Base-by-base conservation (phyloP, 2,329 filamentous ascomycete species). In the Colletotrichum eleusines region DNA sequence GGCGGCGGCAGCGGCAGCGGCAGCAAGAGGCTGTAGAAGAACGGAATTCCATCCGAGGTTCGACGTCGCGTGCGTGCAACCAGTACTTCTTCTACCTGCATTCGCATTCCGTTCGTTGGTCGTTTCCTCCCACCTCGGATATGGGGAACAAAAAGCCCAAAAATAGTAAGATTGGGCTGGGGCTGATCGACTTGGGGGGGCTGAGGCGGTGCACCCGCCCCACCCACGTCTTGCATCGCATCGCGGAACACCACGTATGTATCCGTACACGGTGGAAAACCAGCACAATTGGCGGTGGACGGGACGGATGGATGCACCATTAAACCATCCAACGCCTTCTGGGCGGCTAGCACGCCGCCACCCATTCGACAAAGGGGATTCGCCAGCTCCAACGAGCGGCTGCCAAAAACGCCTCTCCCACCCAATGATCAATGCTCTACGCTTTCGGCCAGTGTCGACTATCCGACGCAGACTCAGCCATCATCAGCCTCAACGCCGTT, bases 101-200 rank as follows among this genome's bases (percentile, higher is more conserved):
- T 35, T n/a, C n/a, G 35, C 66, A 59, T 35, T n/a, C n/a, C 28
- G 54, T 59, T 63, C 42, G 48, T 28, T 50, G 28, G 44, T 40
- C n/a, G 40, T 44, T 57, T 42, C 18, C 64, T n/a, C 16, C 38
- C 11, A 7, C 4, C 51, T 48, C 64, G 58, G 51, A 63, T 71
- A 71, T 64, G 58, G 64, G 44, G 58, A 20, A 55, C 28, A 42
- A 23, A 16, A 38, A 6, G 20, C 28, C 71, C 71, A 69, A 73
- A 73, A 73, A 73, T 73, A 73, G 71, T 72, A 69, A 73, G 38
- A 73, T 73, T 71, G 55, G 63, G 59, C 28, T 64, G 68, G 71
- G 71, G 69, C 68, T 73, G 71, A 72, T 73, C 68, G 69, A 46
- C 65, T 69, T 7, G 42, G 68, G 67, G 44, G 67, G 46, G 65